Conservation (phyloP, 345 rosid species). For the Syzygium aqueum region DNA sequence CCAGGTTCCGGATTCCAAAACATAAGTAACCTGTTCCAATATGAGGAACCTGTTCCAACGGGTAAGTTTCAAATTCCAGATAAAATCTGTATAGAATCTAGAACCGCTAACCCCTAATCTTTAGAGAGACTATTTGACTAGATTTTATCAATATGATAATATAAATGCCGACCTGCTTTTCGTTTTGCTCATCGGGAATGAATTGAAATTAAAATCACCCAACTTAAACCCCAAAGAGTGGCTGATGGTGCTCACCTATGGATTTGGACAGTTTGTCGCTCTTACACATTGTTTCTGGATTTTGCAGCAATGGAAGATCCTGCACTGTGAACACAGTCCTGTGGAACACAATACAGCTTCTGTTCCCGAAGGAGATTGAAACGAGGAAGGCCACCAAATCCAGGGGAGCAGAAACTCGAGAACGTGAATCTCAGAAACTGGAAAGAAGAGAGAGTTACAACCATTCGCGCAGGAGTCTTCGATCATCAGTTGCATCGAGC, state of each 20-base stretch:
- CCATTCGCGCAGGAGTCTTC: slow-evolving; percentile 1
- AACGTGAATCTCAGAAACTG: slow-evolving; percentile 8
- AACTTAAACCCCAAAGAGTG: background rate
- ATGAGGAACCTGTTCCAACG: too few species aligned
- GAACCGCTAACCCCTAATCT: too few species aligned
- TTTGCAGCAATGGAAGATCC: slow-evolving; percentile 70
- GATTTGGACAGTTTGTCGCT: background rate
- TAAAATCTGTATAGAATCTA: too few species aligned
- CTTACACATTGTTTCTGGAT: background rate
- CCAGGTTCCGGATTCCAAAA: too few species aligned
- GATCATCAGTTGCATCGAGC: slow-evolving; percentile 12
- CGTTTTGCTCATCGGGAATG: background rate
- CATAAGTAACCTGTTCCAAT: too few species aligned
- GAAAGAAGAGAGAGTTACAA: slow-evolving; percentile 4
- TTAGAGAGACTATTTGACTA: background rate
- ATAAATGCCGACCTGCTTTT: background rate
- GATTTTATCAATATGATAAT: background rate
- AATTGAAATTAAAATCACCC: background rate
- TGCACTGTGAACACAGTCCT: slow-evolving; percentile 88
- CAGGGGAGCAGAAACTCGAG: slow-evolving; percentile 10
- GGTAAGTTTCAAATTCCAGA: too few species aligned
- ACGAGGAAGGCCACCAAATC: slow-evolving; percentile 44
- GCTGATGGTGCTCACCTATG: background rate
- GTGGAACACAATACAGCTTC: slow-evolving; percentile 96
- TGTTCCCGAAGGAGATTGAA: slow-evolving; percentile 82